Conservation (phyloP, 83 land plant genomes). For the Larix sibirica region DNA sequence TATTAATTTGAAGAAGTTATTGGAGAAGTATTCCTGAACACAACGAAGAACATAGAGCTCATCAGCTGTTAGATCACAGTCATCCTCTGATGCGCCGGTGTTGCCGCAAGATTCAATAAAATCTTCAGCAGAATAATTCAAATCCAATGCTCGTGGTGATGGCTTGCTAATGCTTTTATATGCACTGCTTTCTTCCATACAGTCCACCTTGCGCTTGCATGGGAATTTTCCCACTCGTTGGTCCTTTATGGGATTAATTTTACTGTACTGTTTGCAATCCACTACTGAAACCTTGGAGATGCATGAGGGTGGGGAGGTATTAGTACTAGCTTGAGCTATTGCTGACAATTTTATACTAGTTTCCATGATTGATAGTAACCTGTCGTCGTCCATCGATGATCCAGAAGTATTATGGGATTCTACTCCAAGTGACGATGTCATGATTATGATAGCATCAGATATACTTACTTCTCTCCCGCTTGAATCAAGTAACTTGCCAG, state of each 20-base stretch:
- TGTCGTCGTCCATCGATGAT: not conserved
- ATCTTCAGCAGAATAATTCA: constrained; percentile 44
- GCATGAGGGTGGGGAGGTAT: constrained; percentile 33
- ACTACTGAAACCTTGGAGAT: constrained; percentile 15
- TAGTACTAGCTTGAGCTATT: constrained; percentile 52
- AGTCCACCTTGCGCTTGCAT: not conserved
- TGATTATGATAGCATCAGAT: constrained; percentile 52
- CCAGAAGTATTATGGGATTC: not conserved
- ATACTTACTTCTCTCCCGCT: constrained; percentile 35
- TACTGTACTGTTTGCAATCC: constrained; percentile 1
- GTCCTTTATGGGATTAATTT: not conserved
- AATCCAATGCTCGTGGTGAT: constrained; percentile 30
- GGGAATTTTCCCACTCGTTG: constrained; percentile 9
- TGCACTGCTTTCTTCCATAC: not conserved
- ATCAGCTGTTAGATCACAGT: constrained; percentile 20
- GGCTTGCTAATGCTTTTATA: constrained; percentile 17
- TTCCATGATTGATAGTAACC: not conserved
- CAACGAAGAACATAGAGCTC: not conserved
- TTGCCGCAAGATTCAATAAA: constrained; percentile 8
- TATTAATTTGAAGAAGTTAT: not conserved
- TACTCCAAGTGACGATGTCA: constrained; percentile 28
- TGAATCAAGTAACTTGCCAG: constrained; percentile 23
- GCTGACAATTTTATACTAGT: constrained; percentile 31
- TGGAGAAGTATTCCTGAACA: not conserved
- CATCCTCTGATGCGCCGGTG: no score